phyloP scores from a whole-genome alignment of 2,329 filamentous ascomycete genomes.

The Aspergillus novoparasiticus region DNA sequence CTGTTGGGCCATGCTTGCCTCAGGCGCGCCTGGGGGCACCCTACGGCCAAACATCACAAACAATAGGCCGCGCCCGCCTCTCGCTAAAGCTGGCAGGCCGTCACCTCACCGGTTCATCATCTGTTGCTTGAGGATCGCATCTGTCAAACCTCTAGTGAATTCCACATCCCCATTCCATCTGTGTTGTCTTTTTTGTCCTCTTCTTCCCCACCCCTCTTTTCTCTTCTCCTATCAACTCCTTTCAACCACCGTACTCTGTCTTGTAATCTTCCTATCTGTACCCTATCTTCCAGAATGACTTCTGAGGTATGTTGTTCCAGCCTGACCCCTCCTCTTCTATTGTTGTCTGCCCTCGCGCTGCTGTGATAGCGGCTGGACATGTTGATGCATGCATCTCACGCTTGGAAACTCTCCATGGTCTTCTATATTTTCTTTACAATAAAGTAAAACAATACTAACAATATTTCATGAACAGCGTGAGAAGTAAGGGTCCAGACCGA shows the following conservation, averaged over 20 bases:
- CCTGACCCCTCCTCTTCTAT: slow-evolving; percentile 37
- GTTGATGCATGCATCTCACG: not conserved
- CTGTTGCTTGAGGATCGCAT: slow-evolving; percentile 27
- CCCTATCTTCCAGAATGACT: slow-evolving; percentile 58
- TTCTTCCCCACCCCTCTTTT: slow-evolving; percentile 15
- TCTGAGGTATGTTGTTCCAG: slow-evolving; percentile 60
- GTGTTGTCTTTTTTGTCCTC: slow-evolving; percentile 11
- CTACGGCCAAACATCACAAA: slow-evolving; percentile 22
- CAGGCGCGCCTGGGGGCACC: slow-evolving; percentile 10
- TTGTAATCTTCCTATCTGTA: slow-evolving; percentile 46
- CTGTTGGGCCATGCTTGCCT: slow-evolving; percentile 13
- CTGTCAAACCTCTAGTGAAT: slow-evolving; percentile 22
- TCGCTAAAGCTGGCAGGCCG: slow-evolving; percentile 29
- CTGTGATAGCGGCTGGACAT: slow-evolving; percentile 21
- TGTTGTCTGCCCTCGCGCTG: slow-evolving; percentile 24
- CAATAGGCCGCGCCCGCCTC: slow-evolving; percentile 20
- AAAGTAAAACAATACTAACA: slow-evolving; percentile 24
- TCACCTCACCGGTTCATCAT: slow-evolving; percentile 31
- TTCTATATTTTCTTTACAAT: slow-evolving; percentile 6
- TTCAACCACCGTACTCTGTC: slow-evolving; percentile 26
- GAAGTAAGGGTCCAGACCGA: slow-evolving; percentile 57
- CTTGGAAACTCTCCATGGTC: slow-evolving; percentile 18
- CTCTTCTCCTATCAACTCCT: slow-evolving; percentile 17
- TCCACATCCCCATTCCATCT: slow-evolving; percentile 15
- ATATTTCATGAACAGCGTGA: slow-evolving; percentile 60